phyloP scores from a whole-genome alignment of 345 rosid genomes.

The Brassica cretica region DNA sequence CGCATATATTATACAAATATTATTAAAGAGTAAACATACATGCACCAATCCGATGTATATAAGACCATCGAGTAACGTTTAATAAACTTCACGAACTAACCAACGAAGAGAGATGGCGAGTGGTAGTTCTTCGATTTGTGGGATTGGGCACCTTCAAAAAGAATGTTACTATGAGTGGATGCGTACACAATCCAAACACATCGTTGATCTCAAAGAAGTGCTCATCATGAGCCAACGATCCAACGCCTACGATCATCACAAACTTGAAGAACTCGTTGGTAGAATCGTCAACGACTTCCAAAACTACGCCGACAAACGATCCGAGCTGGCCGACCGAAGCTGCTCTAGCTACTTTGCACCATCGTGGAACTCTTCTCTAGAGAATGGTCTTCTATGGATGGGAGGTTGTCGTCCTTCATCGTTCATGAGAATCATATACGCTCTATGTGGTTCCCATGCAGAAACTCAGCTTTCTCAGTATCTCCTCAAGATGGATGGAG shows the following conservation, averaged over 20 bases:
- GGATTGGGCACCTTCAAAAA: conserved; percentile 16
- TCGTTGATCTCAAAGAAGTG: conserved; percentile 34
- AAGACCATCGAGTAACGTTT: not conserved
- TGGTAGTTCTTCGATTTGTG: conserved; percentile 4
- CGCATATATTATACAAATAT: not conserved
- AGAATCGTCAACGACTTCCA: conserved; percentile 28
- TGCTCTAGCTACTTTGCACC: conserved; percentile 35
- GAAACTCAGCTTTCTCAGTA: conserved; percentile 30
- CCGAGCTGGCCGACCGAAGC: conserved; percentile 5
- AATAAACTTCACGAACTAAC: not conserved
- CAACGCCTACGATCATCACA: not conserved
- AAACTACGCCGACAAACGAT: conserved; percentile 28
- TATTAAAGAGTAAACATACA: not conserved
- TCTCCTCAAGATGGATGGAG: conserved; percentile 7
- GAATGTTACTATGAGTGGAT: conserved; percentile 39
- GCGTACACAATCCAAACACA: conserved; percentile 29
- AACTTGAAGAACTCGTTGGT: conserved; percentile 15
- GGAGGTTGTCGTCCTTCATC: conserved; percentile 55
- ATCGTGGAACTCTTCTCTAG: conserved; percentile 30
- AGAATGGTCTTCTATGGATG: conserved; percentile 49
- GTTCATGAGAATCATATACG: conserved; percentile 43
- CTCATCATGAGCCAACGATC: conserved; percentile 22
- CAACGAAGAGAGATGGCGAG: conserved; percentile 20
- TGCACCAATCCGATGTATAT: conserved; percentile 17
- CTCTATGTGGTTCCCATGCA: conserved; percentile 31